Evolutionary conservation across 306 rosid genomes (phyloP).

Genomic region (Coriaria nepalensis): DNA sequence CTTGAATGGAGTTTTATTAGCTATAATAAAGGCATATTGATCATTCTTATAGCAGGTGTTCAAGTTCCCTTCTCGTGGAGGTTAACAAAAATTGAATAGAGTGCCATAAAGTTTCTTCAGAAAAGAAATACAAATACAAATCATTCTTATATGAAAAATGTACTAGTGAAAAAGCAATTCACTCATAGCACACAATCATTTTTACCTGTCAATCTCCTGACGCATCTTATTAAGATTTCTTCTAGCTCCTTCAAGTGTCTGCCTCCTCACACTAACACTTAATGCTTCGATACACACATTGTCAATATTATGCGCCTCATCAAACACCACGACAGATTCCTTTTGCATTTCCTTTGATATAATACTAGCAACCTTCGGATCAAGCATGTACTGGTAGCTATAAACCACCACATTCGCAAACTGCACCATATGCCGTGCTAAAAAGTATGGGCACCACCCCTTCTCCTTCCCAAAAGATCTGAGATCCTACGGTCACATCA

Average conservation of each 20-base stretch:
- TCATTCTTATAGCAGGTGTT: too few species aligned
- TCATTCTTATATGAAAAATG: neutral
- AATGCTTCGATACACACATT: constrained; percentile 96
- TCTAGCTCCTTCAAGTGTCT: constrained; percentile 89
- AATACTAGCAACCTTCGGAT: constrained; percentile 84
- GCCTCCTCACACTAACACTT: constrained; percentile 95
- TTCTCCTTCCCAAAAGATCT: constrained; percentile 63
- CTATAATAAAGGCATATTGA: too few species aligned
- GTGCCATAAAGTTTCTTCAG: too few species aligned
- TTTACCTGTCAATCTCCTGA: constrained; percentile 83
- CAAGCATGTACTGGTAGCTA: constrained; percentile 92
- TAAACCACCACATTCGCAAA: constrained; percentile 84
- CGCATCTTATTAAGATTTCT: constrained; percentile 74
- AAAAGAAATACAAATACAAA: too few species aligned
- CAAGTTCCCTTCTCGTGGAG: too few species aligned
- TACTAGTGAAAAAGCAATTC: neutral
- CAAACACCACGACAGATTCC: constrained; percentile 91
- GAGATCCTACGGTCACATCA: too few species aligned
- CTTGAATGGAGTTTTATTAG: too few species aligned
- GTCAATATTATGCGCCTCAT: constrained; percentile 91
- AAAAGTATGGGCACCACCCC: constrained; percentile 91
- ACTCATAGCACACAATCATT: constrained; percentile 5
- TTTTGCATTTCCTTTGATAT: constrained; percentile 94
- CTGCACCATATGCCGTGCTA: constrained; percentile 95
- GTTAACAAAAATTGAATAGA: too few species aligned